phyloP scores from a whole-genome alignment of 257 asterid genomes.

The Verbascum thapsus region DNA sequence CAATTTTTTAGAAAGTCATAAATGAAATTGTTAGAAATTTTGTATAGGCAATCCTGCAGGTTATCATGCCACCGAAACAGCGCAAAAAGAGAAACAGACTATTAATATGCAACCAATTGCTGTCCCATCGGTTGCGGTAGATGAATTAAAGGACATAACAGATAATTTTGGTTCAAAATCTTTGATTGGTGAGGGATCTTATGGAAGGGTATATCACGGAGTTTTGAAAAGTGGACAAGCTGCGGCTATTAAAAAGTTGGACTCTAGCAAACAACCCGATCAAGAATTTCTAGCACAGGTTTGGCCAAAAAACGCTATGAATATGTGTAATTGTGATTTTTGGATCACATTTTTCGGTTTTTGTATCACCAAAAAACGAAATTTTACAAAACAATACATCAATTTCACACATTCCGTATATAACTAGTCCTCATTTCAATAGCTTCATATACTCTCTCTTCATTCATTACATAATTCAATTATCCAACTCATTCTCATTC shows the following conservation, averaged over 20 bases:
- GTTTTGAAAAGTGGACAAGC: constrained; percentile 56
- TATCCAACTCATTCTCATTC: too few relatives aligned
- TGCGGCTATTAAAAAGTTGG: constrained; percentile 82
- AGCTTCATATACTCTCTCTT: too few relatives aligned
- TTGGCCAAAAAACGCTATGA: constrained; percentile 22
- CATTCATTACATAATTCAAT: too few relatives aligned
- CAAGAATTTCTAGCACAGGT: constrained; percentile 75
- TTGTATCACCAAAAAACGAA: too few relatives aligned
- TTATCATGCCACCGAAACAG: constrained; percentile 54
- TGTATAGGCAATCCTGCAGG: constrained; percentile 50
- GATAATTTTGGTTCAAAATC: constrained; percentile 65
- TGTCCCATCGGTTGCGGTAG: constrained; percentile 66
- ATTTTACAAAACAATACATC: too few relatives aligned
- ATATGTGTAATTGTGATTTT: too few relatives aligned
- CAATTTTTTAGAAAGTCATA: not conserved
- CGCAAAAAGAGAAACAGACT: constrained; percentile 52
- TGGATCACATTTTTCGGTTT: too few relatives aligned
- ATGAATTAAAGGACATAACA: constrained; percentile 68
- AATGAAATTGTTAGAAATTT: constrained; percentile 21
- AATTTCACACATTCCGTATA: too few relatives aligned
- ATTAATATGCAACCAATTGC: constrained; percentile 60
- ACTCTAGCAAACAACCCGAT: constrained; percentile 87
- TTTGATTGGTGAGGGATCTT: constrained; percentile 84
- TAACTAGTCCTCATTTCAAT: too few relatives aligned
- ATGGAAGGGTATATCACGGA: constrained; percentile 78